A percentile compares a stretch with the other conserved stretches of the same genome.
phyloP scores from a whole-genome alignment of 768 basidiomycete species.

The Naganishia onofrii region DNA sequence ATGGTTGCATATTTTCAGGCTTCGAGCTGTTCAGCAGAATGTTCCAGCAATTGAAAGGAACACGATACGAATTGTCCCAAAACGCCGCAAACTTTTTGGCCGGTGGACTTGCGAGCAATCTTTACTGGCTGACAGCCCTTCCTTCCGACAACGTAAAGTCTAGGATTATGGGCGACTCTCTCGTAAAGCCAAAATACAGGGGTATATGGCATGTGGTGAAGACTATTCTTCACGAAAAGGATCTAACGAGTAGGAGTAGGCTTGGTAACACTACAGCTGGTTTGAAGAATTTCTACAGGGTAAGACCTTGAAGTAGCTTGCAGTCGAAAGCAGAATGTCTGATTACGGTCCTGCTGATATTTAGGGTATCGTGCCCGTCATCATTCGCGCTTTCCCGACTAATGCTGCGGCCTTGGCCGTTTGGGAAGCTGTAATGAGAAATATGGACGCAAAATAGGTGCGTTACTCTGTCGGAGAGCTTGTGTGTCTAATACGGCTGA shows the following conservation, averaged over 20 bases:
- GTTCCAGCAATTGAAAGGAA: slow-evolving; percentile 61
- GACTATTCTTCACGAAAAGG: slow-evolving; percentile 60
- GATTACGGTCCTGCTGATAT: slow-evolving; percentile 57
- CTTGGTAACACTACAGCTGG: slow-evolving; percentile 43
- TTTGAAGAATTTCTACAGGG: slow-evolving; percentile 47
- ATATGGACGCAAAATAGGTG: slow-evolving; percentile 44
- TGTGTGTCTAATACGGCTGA: not conserved
- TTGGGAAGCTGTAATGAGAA: slow-evolving; percentile 70
- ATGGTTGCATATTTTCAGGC: slow-evolving; percentile 30
- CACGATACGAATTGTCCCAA: slow-evolving; percentile 60
- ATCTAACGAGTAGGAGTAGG: slow-evolving; percentile 47
- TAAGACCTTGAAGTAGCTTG: slow-evolving; percentile 24
- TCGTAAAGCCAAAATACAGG: slow-evolving; percentile 51
- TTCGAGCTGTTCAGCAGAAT: slow-evolving; percentile 63
- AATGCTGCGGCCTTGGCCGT: slow-evolving; percentile 77
- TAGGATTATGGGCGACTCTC: slow-evolving; percentile 49
- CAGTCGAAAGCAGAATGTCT: not conserved
- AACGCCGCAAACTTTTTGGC: slow-evolving; percentile 51
- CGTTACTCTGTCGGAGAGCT: not conserved
- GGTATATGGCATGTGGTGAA: slow-evolving; percentile 60
- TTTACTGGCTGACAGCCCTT: slow-evolving; percentile 47
- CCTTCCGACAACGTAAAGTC: slow-evolving; percentile 79
- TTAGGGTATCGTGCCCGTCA: slow-evolving; percentile 66
- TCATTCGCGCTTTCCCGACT: slow-evolving; percentile 71
- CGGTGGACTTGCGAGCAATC: slow-evolving; percentile 51